Percentiles rank a stretch among this genome's conserved stretches.
Evolutionary conservation across 2,329 filamentous ascomycete species (phyloP).

Genomic region (Epichloe bromicola): DNA sequence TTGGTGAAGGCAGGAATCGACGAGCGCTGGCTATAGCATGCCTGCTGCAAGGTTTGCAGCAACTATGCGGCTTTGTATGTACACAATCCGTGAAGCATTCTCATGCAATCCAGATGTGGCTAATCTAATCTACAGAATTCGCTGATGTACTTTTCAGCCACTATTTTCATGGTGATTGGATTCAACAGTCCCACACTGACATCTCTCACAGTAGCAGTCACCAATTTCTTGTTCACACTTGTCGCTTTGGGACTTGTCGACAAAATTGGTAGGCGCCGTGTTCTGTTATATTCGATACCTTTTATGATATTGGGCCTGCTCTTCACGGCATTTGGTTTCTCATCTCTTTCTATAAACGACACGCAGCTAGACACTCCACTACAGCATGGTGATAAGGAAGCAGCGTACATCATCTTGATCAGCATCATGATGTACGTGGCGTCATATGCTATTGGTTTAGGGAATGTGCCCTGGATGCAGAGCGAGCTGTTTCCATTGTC

Average conservation of each 20-base stretch:
- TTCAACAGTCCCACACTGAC: constrained; percentile 71
- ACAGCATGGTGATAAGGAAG: constrained; percentile 13
- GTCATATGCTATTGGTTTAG: constrained; percentile 73
- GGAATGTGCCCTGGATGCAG: constrained; percentile 94
- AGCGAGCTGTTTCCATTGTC: constrained; percentile 76
- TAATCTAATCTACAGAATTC: constrained; percentile 46
- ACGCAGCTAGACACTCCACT: constrained; percentile 2
- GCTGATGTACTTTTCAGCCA: constrained; percentile 83
- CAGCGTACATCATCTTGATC: constrained; percentile 49
- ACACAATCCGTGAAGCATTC: no score
- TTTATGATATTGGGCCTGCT: constrained; percentile 68
- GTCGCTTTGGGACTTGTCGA: constrained; percentile 66
- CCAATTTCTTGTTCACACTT: constrained; percentile 72
- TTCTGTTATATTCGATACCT: constrained; percentile 71
- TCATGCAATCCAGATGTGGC: background rate
- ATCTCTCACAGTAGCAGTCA: constrained; percentile 66
- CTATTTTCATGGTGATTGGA: constrained; percentile 64
- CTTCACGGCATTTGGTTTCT: constrained; percentile 60
- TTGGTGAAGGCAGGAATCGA: constrained; percentile 48
- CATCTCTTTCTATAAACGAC: constrained; percentile 38
- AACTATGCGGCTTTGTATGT: constrained; percentile 70
- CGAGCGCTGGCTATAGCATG: constrained; percentile 76
- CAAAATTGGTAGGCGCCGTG: constrained; percentile 62
- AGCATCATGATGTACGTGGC: constrained; percentile 77
- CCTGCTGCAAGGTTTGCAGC: constrained; percentile 74